A percentile compares a stretch with the other conserved stretches of the same genome.
These are phyloP conservation scores for Teratosphaeria zuluensis DNA, from an alignment of 2,329 filamentous ascomycete genomes.

Conservation along the genomic window DNA sequence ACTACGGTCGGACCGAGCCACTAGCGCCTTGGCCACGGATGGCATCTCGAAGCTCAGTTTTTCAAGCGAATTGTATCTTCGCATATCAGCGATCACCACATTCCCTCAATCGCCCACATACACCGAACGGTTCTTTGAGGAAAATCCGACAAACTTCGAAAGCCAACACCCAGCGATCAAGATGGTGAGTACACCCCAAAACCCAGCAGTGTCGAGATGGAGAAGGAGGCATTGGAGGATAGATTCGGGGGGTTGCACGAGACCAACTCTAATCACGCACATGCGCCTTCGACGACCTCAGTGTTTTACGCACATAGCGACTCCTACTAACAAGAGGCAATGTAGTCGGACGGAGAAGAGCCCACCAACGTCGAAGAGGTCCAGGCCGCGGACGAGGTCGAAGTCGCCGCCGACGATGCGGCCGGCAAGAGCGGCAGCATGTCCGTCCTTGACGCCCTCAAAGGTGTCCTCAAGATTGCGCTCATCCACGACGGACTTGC, in stretches of 20 bases:
- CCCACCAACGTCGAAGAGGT: slow-evolving; percentile 66
- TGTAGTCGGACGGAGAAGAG: slow-evolving; percentile 99
- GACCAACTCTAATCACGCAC: background rate
- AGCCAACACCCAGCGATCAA: slow-evolving; percentile 3
- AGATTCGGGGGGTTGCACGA: slow-evolving; percentile 2
- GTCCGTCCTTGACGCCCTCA: slow-evolving; percentile 95
- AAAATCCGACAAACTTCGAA: slow-evolving; percentile 4
- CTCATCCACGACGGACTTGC: slow-evolving; percentile 99
- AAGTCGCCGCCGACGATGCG: slow-evolving; percentile 83
- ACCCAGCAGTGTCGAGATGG: background rate
- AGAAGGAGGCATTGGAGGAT: background rate
- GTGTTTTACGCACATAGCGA: background rate
- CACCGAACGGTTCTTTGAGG: slow-evolving; percentile 3
- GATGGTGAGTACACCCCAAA: slow-evolving; percentile 1
- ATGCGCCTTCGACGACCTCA: background rate
- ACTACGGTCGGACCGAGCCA: background rate
- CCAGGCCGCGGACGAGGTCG: slow-evolving; percentile 73
- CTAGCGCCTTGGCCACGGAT: background rate
- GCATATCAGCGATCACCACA: background rate
- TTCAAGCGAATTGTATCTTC: background rate
- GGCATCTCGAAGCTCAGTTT: background rate
- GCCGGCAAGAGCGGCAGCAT: slow-evolving; percentile 70
- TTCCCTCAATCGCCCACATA: background rate
- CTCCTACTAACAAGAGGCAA: background rate
- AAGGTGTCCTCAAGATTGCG: slow-evolving; percentile 96